These are phyloP conservation scores for Harringtonia lauricola DNA, from an alignment of 2,329 filamentous ascomycete genomes.

Conservation along the genomic window DNA sequence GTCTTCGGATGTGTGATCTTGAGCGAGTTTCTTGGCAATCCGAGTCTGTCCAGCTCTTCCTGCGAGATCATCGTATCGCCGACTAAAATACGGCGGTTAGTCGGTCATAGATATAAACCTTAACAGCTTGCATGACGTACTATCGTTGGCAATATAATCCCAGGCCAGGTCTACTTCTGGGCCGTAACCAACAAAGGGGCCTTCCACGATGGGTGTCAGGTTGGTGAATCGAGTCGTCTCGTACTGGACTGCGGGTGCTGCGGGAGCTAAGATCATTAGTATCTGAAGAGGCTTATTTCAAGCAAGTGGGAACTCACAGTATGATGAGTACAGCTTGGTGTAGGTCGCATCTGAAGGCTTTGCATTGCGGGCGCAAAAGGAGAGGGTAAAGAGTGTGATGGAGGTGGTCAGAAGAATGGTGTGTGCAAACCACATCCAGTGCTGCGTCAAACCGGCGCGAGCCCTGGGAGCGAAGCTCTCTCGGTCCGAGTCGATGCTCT, in stretches of 20 bases:
- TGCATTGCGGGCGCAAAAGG: conserved; percentile 25
- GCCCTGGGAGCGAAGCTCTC: conserved; percentile 5
- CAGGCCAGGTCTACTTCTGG: conserved; percentile 46
- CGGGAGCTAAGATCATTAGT: conserved; percentile 26
- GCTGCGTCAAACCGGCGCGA: conserved; percentile 4
- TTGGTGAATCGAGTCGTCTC: conserved; percentile 35
- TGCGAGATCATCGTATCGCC: conserved; percentile 49
- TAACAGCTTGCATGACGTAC: conserved; percentile 10
- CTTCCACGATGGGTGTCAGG: conserved; percentile 31
- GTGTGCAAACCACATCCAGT: conserved; percentile 30
- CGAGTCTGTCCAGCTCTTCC: conserved; percentile 40
- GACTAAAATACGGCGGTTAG: conserved; percentile 23
- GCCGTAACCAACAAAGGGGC: conserved; percentile 43
- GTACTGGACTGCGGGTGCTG: conserved; percentile 34
- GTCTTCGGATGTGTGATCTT: conserved; percentile 43
- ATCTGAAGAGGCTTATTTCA: too few relatives aligned
- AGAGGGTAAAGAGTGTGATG: conserved; percentile 27
- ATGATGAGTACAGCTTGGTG: conserved; percentile 31
- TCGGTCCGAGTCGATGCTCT: conserved; percentile 7
- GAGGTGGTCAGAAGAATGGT: conserved; percentile 27
- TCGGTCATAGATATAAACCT: neutral
- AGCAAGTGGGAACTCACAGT: conserved; percentile 18
- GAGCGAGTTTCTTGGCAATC: conserved; percentile 40
- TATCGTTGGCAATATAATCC: conserved; percentile 39
- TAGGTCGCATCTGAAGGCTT: conserved; percentile 21